Base-by-base conservation (phyloP, 2,329 filamentous ascomycete species). In the Stagonosporopsis vannaccii region DNA sequence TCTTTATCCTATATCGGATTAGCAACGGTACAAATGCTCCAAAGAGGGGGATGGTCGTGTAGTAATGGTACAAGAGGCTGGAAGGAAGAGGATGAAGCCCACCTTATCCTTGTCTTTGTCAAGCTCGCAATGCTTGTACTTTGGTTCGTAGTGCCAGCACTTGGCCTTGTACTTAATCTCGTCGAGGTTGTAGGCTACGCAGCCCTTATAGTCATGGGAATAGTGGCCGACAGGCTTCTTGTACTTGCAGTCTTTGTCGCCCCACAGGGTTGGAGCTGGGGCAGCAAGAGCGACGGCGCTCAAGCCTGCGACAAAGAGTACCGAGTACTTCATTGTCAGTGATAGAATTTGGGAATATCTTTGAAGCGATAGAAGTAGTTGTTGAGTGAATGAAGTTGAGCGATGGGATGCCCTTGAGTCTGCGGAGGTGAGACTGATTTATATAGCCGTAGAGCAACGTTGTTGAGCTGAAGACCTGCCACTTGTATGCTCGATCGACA, bases 281-380 rank as follows among this genome's bases (percentile, higher is more conserved):
- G 40, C 44, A 26, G 51, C 51, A 20, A 55, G 39, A 33, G 44
- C 45, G 12, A 55, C 5, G 26, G 45, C 51, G 33, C 51, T 55
- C 32, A 55, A 35, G 17, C 45, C 45, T 22, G 40, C 33, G 19
- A 49, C 5, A 15, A 37, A 15, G 12, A 55, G 17, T 17, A 48
- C 30, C 2, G 51, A 44, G 20, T 44, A 28, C 20, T 44, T 55
- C 51, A 55, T 55, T 5, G 13, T 45, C 3, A 4, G 12, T 22
- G 3, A 20, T 47, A 17, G 17, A 4, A 6, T 25, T 28, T 23
- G 28, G 23, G 7, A 13, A 13, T 37, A 13, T 20, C 2, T 44
- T 25, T 49, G 15, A 15, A 55, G 20, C n/a, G 32, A 22, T 25
- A 11, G 40, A 46, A 25, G 30, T 17, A 37, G 32, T 30, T n/a